Base-by-base conservation (phyloP, 805 yeast genomes). In the Zygosaccharomyces bailii region DNA sequence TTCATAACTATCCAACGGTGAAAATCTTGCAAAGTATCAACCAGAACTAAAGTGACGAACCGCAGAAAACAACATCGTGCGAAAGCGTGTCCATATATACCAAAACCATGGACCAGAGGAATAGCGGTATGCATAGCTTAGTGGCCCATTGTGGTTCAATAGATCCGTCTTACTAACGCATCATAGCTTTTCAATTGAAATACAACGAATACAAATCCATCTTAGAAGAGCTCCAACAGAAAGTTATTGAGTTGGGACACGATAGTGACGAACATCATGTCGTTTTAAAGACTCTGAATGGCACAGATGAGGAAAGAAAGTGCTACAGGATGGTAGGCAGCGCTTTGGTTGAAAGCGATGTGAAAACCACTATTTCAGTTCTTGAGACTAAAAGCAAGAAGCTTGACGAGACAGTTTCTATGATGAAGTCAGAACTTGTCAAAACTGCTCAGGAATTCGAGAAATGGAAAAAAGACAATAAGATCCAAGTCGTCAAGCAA, bases 301-400 rank as follows among this genome's bases (percentile, higher is more conserved):
- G 66, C 1, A 69, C 79, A 7, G 80, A 81, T 18, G 35, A 51
- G n/a, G 79, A 75, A 35, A 78, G 99, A 49, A 81, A 82, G 60
- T 88, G 97, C 59, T 89, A 80, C 68, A 80, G 95, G 57, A 88
- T 93, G 96, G 77, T 91, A 24, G 97, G 96, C 19, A 95, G 96
- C 7, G 96, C 90, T 3, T 72, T 91, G 24, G 85, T 90, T 13
- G 95, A 89, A 59, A 82, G 86, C 52, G 74, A 81, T 3, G 93
- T 88, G 4, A 81, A 74, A n/a, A 88, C 86, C 32, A 93, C 90
- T 3, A 66, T 75, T 3, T 82, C 82, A 9, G 72, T 82, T 8
- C 66, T 88, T 43, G 71, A 74, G 41, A 70, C 76, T 19, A 88
- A 85, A 53, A 57, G 71, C 17, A 63, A 64, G 7, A 84, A 83